Base-by-base conservation (phyloP, 192 early-diverging fungal genomes). In the Podila horticola region DNA sequence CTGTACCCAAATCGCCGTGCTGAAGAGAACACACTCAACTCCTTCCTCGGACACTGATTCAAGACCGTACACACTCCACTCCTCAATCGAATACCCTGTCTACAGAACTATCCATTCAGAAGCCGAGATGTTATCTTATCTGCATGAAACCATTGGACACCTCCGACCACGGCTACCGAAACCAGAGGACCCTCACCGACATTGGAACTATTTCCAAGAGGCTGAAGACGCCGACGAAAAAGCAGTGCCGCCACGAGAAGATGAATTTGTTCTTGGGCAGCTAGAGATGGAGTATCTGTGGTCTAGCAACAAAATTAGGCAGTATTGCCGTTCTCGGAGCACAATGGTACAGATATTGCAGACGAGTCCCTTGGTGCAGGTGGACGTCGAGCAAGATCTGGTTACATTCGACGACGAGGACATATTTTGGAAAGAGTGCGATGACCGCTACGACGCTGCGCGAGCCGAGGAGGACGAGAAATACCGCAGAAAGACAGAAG, bases 1-100 rank as follows among this genome's bases (percentile, higher is more conserved):
- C 50, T 94, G 92, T 73, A 92, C 93, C 12, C 95, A 97, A 84
- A 87, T 93, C 62, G 93, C 94, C 5, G 85, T 94, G 2, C 94
- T 95, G 36, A 64, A 29, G 22, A 50, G 62, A 31, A 19, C 17
- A 8, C 26, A 17, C 0, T 24, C 62, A 2, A 38, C 66, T 26
- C 48, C 24, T 0, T 26, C 31, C 2, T 4, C 41, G 0, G 59
- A 31, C 13, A 12, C 49, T 11, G 58, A 48, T 58, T 48, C 67
- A 12, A 13, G 55, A 11, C 55, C 66, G 34, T 74, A 87, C 72
- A 50, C 17, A 0, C 82, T 83, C 48, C 51, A 87, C 45, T 74
- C 88, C 7, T 62, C 73, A 3, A 84, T 90, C 26, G 87, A 84
- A 9, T 91, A 87, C 58, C 92, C 91, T 20, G 71, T 72, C 24